Conservation (phyloP, 495 filamentous ascomycete genomes). For the Trichoderma gamsii region DNA sequence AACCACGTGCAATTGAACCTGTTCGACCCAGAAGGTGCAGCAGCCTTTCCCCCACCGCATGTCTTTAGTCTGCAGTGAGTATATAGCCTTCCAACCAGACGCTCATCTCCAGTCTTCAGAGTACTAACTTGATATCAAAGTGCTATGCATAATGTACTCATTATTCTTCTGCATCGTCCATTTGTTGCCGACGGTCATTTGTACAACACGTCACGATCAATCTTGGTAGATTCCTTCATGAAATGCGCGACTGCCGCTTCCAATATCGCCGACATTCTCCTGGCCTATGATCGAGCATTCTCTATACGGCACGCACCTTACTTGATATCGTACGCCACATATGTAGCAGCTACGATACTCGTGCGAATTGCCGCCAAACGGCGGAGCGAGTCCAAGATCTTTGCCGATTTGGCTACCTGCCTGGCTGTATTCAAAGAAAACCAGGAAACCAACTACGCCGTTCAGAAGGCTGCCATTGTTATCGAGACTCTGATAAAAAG, state of each 20-base stretch:
- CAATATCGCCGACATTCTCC: not conserved
- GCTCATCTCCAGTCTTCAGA: too few relatives aligned
- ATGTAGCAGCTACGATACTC: not conserved
- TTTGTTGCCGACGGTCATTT: slow-evolving; percentile 21
- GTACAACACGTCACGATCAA: not conserved
- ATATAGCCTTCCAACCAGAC: not conserved
- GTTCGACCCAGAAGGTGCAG: not conserved
- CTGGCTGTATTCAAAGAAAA: not conserved
- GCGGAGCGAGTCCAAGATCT: not conserved
- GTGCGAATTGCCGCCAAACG: not conserved
- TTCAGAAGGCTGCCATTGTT: not conserved
- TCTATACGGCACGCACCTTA: not conserved
- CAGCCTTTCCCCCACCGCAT: not conserved
- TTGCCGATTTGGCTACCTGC: not conserved
- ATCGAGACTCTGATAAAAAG: not conserved
- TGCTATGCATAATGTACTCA: slow-evolving; percentile 22
- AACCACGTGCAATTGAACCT: not conserved
- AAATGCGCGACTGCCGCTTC: not conserved
- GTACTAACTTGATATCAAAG: slow-evolving; percentile 12
- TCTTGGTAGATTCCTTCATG: not conserved
- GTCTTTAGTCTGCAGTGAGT: not conserved
- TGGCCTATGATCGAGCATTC: not conserved
- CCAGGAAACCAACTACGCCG: not conserved
- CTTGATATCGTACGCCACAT: not conserved
- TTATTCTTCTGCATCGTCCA: slow-evolving; percentile 23